These are phyloP conservation scores for Pythium phragmitis DNA, from an alignment of 352 stramenopile species.

Conservation along the genomic window DNA sequence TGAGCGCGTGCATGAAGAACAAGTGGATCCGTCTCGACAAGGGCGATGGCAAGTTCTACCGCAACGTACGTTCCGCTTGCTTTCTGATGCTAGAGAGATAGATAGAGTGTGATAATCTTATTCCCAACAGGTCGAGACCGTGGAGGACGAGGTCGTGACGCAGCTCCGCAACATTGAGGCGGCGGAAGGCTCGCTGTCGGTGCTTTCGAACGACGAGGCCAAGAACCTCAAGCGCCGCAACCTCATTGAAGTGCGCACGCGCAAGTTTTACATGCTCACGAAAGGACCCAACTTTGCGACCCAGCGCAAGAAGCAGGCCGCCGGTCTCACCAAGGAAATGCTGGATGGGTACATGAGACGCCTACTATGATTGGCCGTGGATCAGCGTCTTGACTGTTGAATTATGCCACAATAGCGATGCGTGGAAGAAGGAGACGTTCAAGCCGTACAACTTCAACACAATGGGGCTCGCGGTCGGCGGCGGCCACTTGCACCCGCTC, in stretches of 20 bases:
- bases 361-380: background rate
- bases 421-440: slow-evolving; percentile 96
- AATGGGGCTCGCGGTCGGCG: slow-evolving; percentile 91
- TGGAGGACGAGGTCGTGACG: slow-evolving; percentile 68
- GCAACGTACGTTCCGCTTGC: slow-evolving; percentile 41
- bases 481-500: slow-evolving; percentile 97
- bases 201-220: slow-evolving; percentile 69
- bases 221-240: slow-evolving; percentile 84
- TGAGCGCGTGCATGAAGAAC: slow-evolving; percentile 98
- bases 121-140: slow-evolving; percentile 40
- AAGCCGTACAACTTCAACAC: slow-evolving; percentile 99
- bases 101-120: background rate
- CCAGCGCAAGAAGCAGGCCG: slow-evolving; percentile 94
- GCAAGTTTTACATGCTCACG: slow-evolving; percentile 95
- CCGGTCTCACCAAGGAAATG: slow-evolving; percentile 99
- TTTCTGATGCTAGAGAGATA: background rate
- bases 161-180: slow-evolving; percentile 87
- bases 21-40: slow-evolving; percentile 97
- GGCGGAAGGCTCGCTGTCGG: slow-evolving; percentile 53
- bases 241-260: slow-evolving; percentile 73
- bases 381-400: too few species aligned
- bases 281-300: slow-evolving; percentile 93
- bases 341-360: slow-evolving; percentile 78
- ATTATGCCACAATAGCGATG: slow-evolving; percentile 43
- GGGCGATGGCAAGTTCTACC: slow-evolving; percentile 83